These are phyloP conservation scores for Coemansia sp. DNA, from an alignment of 192 early-diverging fungal genomes.

Conservation along the genomic window DNA sequence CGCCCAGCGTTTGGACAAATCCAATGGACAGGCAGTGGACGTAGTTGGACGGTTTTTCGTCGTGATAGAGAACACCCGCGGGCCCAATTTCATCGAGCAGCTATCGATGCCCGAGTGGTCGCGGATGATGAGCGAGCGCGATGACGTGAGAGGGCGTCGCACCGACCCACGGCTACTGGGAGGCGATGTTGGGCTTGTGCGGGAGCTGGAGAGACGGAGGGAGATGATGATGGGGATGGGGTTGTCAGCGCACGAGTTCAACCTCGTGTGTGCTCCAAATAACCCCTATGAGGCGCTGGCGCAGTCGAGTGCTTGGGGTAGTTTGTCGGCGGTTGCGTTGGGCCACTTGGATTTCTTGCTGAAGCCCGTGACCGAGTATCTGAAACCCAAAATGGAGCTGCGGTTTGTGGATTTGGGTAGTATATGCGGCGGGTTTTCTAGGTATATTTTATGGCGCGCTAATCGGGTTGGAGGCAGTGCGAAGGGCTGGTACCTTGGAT, in stretches of 20 bases:
- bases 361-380: conserved; percentile 19
- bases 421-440: conserved; percentile 10
- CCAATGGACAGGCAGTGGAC: background rate
- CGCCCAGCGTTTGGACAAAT: background rate
- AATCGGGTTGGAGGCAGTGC: background rate
- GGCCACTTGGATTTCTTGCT: conserved; percentile 31
- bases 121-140: conserved; percentile 42
- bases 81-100: conserved; percentile 13
- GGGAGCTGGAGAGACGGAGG: conserved; percentile 7
- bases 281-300: conserved; percentile 24
- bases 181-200: conserved; percentile 14
- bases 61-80: conserved; percentile 4
- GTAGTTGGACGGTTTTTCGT: background rate
- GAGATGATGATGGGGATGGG: background rate
- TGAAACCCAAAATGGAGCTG: background rate
- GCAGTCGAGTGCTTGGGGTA: background rate
- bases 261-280: background rate
- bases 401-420: conserved; percentile 40
- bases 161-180: conserved; percentile 8
- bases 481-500: conserved; percentile 37
- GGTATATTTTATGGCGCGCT: conserved; percentile 36
- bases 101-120: conserved; percentile 27
- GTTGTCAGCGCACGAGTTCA: background rate
- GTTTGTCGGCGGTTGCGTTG: conserved; percentile 17
- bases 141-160: conserved; percentile 21